Evolutionary conservation across 805 yeast genomes (phyloP), one percentile per base, ranked within the genome.

Genomic region (Cyberlindnera galapagoensis): DNA sequence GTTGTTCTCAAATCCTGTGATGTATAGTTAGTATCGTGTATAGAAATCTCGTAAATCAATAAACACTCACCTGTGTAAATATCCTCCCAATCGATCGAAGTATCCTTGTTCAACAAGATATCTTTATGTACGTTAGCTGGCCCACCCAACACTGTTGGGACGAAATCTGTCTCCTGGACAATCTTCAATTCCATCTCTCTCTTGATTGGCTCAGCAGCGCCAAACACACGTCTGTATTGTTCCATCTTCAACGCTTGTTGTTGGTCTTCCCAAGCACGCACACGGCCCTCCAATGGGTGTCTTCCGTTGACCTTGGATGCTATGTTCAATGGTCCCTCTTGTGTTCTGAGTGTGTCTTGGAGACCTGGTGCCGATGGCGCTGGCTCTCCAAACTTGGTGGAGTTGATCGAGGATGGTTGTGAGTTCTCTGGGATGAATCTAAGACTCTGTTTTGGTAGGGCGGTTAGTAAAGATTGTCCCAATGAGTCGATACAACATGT

Each of bases 161-260:
- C 75, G 56, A 76, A 77, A 38, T 82, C 86, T 10, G 83, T 73
- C 30, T 68, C 64, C 28, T 75, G 73, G 4, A 90, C 80, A 17
- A 90, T 70, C 35, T 74, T 65, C 51, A 84, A 62, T 49, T 92
- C 98, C 96, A 92, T 87, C 20, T 79, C 76, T 51, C 97, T 71
- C 52, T 80, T 80, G 57, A 90, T 81, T 7, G 98, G 97, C 51
- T 84, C 97, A 9, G 92, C 96, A 29, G 90, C 76, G 11, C 98
- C 98, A 56, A 82, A 87, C 12, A 83, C 61, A 44, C 94, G 73
- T 54, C 94, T 74, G 58, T 83, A 79, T 38, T 75, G 75, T 54
- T 87, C 92, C 63, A 88, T 49, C 49, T 76, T 76, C 43, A 79
- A 63, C 19, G 75, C 75, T 21, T 71, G 70, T 51, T 86, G 87